A percentile compares a stretch with the other conserved stretches of the same genome.
Conservation (phyloP, 2,329 filamentous ascomycete genomes). For the Huntiella moniliformis region DNA sequence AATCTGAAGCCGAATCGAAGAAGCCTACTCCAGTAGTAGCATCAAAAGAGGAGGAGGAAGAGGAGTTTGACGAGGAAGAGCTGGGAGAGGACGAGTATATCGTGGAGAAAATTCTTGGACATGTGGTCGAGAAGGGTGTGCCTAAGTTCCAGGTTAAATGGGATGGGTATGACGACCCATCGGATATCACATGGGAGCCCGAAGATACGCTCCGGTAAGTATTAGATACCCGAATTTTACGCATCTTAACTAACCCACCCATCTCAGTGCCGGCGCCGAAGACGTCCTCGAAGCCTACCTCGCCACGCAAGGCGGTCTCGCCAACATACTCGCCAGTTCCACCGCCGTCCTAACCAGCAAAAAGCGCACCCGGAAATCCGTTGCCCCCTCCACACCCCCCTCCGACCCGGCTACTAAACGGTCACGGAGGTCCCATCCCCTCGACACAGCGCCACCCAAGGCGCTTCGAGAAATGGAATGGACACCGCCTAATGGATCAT, state of each 20-base stretch:
- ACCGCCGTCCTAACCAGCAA: slow-evolving; percentile 31
- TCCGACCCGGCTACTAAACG: slow-evolving; percentile 22
- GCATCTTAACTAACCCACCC: not conserved
- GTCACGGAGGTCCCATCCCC: slow-evolving; percentile 29
- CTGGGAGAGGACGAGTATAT: slow-evolving; percentile 30
- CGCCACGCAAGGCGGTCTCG: slow-evolving; percentile 40
- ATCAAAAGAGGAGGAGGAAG: slow-evolving; percentile 15
- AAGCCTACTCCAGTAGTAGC: not conserved
- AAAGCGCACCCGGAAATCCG: slow-evolving; percentile 36
- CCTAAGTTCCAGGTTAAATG: slow-evolving; percentile 58
- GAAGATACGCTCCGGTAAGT: slow-evolving; percentile 47
- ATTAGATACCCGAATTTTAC: not conserved
- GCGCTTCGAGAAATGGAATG: slow-evolving; percentile 21
- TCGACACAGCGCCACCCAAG: slow-evolving; percentile 23
- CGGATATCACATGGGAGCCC: slow-evolving; percentile 62
- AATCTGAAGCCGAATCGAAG: not conserved
- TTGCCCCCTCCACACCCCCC: slow-evolving; percentile 20
- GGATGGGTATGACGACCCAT: slow-evolving; percentile 54
- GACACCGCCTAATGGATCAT: slow-evolving; percentile 52
- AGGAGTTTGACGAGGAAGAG: slow-evolving; percentile 17
- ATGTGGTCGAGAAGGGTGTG: slow-evolving; percentile 38
- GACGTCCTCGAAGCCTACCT: slow-evolving; percentile 49
- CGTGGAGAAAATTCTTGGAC: slow-evolving; percentile 53
- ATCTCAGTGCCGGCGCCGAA: slow-evolving; percentile 32
- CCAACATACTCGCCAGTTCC: slow-evolving; percentile 32